Conservation (phyloP, 257 asterid genomes). For the Nicotiana otophora region DNA sequence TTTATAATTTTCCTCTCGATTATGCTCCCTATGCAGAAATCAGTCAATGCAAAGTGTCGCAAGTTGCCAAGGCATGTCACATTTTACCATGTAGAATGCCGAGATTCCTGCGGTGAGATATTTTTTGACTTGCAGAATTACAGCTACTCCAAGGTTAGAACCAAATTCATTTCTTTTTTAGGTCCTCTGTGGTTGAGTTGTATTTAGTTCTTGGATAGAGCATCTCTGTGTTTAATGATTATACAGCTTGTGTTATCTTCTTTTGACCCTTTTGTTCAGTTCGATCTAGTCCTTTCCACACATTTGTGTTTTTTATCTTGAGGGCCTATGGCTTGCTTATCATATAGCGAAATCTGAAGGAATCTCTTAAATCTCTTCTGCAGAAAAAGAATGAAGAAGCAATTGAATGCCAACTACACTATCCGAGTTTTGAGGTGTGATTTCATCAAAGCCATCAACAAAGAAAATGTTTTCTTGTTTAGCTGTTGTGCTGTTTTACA, state of each 20-base stretch:
- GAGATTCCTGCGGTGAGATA: slow-evolving; percentile 91
- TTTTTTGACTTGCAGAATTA: slow-evolving; percentile 93
- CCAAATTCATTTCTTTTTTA: not conserved
- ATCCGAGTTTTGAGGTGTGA: slow-evolving; percentile 81
- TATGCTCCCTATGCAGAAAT: slow-evolving; percentile 41
- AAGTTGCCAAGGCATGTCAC: slow-evolving; percentile 61
- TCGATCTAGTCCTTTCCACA: slow-evolving; percentile 13
- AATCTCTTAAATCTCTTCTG: slow-evolving; percentile 2
- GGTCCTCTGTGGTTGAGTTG: not conserved
- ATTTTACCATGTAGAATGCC: slow-evolving; percentile 81
- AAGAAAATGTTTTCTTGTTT: not conserved
- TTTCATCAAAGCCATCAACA: not conserved
- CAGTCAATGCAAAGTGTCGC: slow-evolving; percentile 83
- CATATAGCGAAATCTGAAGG: not conserved
- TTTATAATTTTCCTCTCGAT: too few species aligned
- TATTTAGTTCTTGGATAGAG: not conserved
- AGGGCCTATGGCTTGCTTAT: not conserved
- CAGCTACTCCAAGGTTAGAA: slow-evolving; percentile 62
- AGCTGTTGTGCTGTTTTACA: not conserved
- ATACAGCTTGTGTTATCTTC: slow-evolving; percentile 1
- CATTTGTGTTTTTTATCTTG: not conserved
- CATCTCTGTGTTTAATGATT: not conserved
- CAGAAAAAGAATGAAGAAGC: slow-evolving; percentile 77
- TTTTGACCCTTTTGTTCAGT: not conserved
- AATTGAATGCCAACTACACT: slow-evolving; percentile 54